Base-by-base conservation (phyloP, 2,329 filamentous ascomycete species). In the Ophiocordyceps sinensis region DNA sequence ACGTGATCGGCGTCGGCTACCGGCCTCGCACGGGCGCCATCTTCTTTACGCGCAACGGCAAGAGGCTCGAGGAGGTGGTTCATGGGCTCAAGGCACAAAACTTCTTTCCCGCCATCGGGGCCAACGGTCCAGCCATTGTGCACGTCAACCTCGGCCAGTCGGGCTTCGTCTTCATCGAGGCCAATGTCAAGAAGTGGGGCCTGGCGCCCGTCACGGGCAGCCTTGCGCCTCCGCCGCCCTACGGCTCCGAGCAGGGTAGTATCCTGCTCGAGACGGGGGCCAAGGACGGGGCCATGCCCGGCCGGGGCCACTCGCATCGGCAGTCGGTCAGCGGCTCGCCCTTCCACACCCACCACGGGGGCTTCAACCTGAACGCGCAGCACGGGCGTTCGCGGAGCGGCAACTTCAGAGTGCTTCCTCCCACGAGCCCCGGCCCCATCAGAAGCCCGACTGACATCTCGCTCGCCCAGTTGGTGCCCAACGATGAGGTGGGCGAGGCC, bases 131-230 rank as follows among this genome's bases (percentile, higher is more conserved):
- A 14, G 88, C 85, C 53, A 81, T 81, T 28, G 77, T 98, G 1
- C 89, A 98, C 58, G 91, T 96, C 57, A 98, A 98, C 60, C 93
- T 98, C 59, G 91, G 91, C 8, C 91, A 98, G 59, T 85, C 91
- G 55, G 91, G 91, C 29, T 98, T 96, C 56, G 91, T 98, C 38
- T 98, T 96, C 56, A 96, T 98, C 52, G 91, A 98, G 63, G 91
- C 89, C 46, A 98, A 98, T 54, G 91, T 98, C 45, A 98, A 98
- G 77, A 98, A 96, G 70, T 98, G 91, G 91, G 91, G 91, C 2
- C 68, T 98, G 42, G 91, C 91, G 38, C 91, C 91, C 5, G 93
- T 93, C 74, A 95, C 86, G 2, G 91, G 91, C 44, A 94, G 86
- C 54, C 71, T 98, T 44, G 91, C 91, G 26, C 91, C 91, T 14